A percentile compares a stretch with the other conserved stretches of the same genome.
Evolutionary conservation across 129 eudicot species (phyloP).

Genomic region (Tagetes patula): DNA sequence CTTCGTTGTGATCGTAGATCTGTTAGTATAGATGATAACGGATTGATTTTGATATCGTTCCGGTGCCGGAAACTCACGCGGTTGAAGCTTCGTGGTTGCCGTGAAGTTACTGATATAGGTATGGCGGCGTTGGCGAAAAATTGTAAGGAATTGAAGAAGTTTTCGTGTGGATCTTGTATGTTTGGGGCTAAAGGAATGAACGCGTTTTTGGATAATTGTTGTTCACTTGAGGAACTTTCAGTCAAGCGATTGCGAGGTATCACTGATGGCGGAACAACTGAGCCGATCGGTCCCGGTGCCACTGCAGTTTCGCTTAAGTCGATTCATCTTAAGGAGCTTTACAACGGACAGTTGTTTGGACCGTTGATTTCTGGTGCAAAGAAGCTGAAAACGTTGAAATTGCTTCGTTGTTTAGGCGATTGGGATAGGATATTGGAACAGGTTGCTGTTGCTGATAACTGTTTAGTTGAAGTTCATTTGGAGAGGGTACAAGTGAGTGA

Average conservation of each 20-base stretch:
- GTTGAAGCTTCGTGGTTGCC: constrained; percentile 69
- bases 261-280: constrained; percentile 38
- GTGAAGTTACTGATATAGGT: constrained; percentile 59
- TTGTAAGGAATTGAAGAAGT: constrained; percentile 51
- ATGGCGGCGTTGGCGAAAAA: constrained; percentile 57
- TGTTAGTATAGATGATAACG: constrained; percentile 48
- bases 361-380: constrained; percentile 53
- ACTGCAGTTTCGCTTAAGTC: constrained; percentile 44
- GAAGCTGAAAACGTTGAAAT: constrained; percentile 50
- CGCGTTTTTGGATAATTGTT: constrained; percentile 54
- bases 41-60: constrained; percentile 41
- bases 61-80: constrained; percentile 68
- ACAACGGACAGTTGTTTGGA: constrained; percentile 56
- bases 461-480: constrained; percentile 34
- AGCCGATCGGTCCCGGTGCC: constrained; percentile 48
- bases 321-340: constrained; percentile 53
- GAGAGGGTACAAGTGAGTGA: constrained; percentile 45
- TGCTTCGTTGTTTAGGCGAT: constrained; percentile 58
- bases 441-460: constrained; percentile 22
- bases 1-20: constrained; percentile 71
- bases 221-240: constrained; percentile 56
- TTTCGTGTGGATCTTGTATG: constrained; percentile 69
- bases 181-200: constrained; percentile 77
- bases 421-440: constrained; percentile 56
- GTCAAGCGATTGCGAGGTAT: constrained; percentile 64